Evolutionary conservation across 192 early-diverging fungal genomes (phyloP), one percentile per base, ranked within the genome.

Genomic region (Coemansia javaensis): DNA sequence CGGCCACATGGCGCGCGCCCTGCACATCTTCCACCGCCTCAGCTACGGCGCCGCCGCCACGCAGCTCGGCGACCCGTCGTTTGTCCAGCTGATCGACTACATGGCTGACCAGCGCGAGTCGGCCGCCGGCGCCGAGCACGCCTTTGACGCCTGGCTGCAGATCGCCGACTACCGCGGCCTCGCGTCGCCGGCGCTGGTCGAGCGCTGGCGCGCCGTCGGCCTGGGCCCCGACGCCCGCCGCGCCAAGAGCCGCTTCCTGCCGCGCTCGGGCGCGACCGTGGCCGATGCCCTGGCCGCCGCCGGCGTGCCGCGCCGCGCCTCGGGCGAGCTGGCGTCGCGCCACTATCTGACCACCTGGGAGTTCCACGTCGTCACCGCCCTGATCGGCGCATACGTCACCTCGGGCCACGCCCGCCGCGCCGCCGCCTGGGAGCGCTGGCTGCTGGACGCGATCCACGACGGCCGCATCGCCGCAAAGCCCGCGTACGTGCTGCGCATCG

Each of bases 141-240:
- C 34, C 22, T 74, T 74, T 43, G 63, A 56, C 8, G 39, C 44
- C 14, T 74, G 70, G 63, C 12, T 66, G 32, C 43, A 47, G 47
- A 50, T 54, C 21, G 31, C 37, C 32, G 32, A 35, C 13, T 44
- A 46, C 34, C 53, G 35, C 14, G 63, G 63, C 4, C 44, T 28
- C 3, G 34, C 49, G 0, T 38, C 63, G 3, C 22, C 33, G n/a
- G 44, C 39, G 3, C 39, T 73, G 40, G 31, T 40, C 7, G 43
- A 45, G 8, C 34, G 47, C 22, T 65, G 58, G 47, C 5, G 32
- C 5, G n/a, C 30, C 1, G 32, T 18, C 4, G 47, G 59, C 1
- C 15, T 50, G 32, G 38, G 31, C 13, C 31, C 17, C 0, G 51
- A 50, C 2, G 28, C 41, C 0, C 27, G 20, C 30, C 17, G 13